Evolutionary conservation across 2,329 filamentous ascomycete species (phyloP).

Genomic region (Periconia digitata): DNA sequence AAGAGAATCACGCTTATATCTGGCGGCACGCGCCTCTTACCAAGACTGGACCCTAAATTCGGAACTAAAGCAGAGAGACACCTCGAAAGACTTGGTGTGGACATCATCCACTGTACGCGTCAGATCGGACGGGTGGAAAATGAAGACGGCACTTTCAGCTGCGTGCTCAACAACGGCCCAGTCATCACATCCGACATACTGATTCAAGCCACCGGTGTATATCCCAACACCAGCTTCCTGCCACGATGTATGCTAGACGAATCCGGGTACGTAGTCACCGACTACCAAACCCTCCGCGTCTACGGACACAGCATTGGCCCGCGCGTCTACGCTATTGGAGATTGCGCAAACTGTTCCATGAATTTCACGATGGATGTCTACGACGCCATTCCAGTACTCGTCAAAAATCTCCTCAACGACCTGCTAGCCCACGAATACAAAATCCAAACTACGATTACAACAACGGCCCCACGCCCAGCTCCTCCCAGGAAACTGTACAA

Average conservation of each 20-base stretch:
- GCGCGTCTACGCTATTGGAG: conserved; percentile 38
- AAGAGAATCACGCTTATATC: conserved; percentile 38
- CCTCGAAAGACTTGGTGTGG: conserved; percentile 32
- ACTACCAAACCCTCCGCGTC: conserved; percentile 26
- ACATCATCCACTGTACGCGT: conserved; percentile 30
- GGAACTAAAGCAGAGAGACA: conserved; percentile 28
- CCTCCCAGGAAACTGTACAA: not conserved
- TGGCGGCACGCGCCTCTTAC: conserved; percentile 29
- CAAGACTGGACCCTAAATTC: conserved; percentile 18
- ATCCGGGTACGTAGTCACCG: conserved; percentile 26
- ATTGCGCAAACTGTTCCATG: conserved; percentile 33
- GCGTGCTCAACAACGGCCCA: conserved; percentile 29
- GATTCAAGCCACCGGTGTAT: conserved; percentile 34
- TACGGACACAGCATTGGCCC: conserved; percentile 16
- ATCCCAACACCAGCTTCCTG: conserved; percentile 31
- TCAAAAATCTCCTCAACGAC: conserved; percentile 38
- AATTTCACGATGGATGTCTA: conserved; percentile 38
- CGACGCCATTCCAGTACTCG: conserved; percentile 33
- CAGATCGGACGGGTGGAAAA: conserved; percentile 17
- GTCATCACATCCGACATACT: conserved; percentile 35
- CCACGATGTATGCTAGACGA: conserved; percentile 25
- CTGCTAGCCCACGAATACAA: conserved; percentile 36
- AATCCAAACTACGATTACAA: conserved; percentile 15
- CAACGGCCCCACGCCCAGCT: not conserved
- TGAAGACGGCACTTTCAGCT: conserved; percentile 22